These are phyloP conservation scores for Saccharomycopsis javanensis DNA, from an alignment of 805 yeast species.

Conservation along the genomic window DNA sequence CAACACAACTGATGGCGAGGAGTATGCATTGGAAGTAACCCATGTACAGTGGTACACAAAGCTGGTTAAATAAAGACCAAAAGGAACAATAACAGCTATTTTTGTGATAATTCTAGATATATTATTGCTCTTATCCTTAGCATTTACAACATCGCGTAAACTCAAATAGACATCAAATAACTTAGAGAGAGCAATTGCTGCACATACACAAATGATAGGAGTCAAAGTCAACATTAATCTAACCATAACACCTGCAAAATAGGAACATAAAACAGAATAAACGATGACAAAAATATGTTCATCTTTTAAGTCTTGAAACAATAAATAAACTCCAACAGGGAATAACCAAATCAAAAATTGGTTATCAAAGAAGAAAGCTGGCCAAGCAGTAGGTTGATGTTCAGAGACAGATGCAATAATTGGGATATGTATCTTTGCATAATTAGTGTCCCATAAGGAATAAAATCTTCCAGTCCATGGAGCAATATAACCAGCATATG, in stretches of 20 bases:
- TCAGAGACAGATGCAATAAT: constrained; percentile 98
- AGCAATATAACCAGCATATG: constrained; percentile 88
- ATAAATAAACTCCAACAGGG: constrained; percentile 92
- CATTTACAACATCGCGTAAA: constrained; percentile 31
- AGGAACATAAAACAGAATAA: constrained; percentile 87
- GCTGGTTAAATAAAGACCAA: constrained; percentile 61
- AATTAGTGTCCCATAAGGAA: constrained; percentile 95
- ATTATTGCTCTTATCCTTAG: not conserved
- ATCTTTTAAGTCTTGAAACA: constrained; percentile 81
- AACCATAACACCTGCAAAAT: constrained; percentile 98
- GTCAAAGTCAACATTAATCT: constrained; percentile 95
- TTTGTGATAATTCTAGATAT: constrained; percentile 38
- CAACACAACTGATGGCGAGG: constrained; percentile 94
- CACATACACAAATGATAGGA: constrained; percentile 90
- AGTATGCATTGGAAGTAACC: constrained; percentile 93
- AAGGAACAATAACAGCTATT: constrained; percentile 52
- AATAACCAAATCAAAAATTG: constrained; percentile 91
- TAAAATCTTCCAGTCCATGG: constrained; percentile 99
- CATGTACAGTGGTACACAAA: constrained; percentile 94
- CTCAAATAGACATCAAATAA: constrained; percentile 75
- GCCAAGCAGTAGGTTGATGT: constrained; percentile 99
- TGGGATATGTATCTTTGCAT: constrained; percentile 96
- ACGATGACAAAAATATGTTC: constrained; percentile 91
- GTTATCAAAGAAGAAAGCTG: constrained; percentile 91
- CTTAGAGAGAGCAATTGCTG: constrained; percentile 80